Conservation (phyloP, 768 basidiomycete genomes). For the Pleurotus tuber-regium region DNA sequence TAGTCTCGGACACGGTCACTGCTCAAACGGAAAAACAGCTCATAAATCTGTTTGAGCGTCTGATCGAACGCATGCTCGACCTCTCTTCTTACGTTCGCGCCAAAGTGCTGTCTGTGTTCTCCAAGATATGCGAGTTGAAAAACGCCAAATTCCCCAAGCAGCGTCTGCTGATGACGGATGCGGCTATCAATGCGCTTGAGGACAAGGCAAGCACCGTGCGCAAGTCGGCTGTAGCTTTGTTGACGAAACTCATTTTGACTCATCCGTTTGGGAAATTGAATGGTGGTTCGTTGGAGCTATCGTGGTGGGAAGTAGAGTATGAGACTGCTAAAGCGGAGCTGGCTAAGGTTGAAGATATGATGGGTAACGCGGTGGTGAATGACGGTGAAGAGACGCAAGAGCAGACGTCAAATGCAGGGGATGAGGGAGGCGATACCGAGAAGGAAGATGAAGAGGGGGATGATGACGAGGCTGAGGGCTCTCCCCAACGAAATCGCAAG, state of each 20-base stretch:
- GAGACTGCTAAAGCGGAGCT: constrained; percentile 59
- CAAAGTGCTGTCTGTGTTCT: constrained; percentile 78
- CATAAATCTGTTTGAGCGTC: constrained; percentile 73
- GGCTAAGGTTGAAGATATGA: constrained; percentile 61
- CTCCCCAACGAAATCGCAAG: constrained; percentile 26
- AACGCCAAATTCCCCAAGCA: constrained; percentile 84
- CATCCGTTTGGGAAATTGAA: constrained; percentile 88
- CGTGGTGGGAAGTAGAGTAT: constrained; percentile 76
- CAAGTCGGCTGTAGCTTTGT: constrained; percentile 73
- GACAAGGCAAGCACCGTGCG: constrained; percentile 92
- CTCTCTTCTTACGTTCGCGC: constrained; percentile 87
- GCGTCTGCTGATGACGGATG: constrained; percentile 68
- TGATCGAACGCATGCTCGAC: constrained; percentile 88
- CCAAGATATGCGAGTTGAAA: constrained; percentile 70
- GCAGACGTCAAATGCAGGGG: constrained; percentile 25
- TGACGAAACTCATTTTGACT: constrained; percentile 74
- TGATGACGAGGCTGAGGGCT: constrained; percentile 25
- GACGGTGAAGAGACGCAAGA: constrained; percentile 38
- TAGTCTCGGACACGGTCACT: constrained; percentile 55
- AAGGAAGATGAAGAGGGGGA: constrained; percentile 26
- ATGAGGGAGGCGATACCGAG: constrained; percentile 22
- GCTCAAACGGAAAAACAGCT: constrained; percentile 67
- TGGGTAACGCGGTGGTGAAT: constrained; percentile 60
- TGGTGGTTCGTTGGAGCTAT: constrained; percentile 74
- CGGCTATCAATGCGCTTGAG: constrained; percentile 77